Evolutionary conservation across 495 filamentous ascomycete genomes (phyloP), one percentile per base, ranked within the genome.

Genomic region (Aspergillus incahuasiensis): DNA sequence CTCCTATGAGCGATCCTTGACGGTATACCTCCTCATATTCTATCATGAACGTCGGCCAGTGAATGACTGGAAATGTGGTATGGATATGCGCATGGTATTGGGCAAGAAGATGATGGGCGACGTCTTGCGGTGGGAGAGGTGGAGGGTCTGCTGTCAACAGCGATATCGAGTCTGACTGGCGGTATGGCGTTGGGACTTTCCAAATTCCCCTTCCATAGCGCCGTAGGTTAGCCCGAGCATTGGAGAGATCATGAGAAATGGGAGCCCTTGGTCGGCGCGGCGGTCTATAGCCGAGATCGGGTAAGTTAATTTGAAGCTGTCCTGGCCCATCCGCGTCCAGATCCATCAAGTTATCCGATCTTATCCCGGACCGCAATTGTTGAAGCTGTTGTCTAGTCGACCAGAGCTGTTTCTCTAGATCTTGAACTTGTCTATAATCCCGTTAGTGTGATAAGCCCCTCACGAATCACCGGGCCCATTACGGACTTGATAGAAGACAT

Each of bases 401-500:
- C 22, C 84, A 77, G 51, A 98, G 82, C 69, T 96, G 92, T 71
- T 90, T 95, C 69, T 97, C 92, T 21, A 98, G 77, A 70, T 98
- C 94, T 71, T 98, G 94, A 3, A 97, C 90, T 76, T 97, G 94
- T 69, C 83, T 86, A 58, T 25, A 52, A 34, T 28, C 34, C 11
- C 28, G 62, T 68, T 44, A 70, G 60, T 54, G 60, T 44, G 30
- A 48, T 25, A 57, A 30, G 24, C 25, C 47, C 32, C 21, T 35
- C 39, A 49, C 24, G 48, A 47, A 48, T 35, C 53, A 42, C 54
- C 21, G 21, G 35, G 11, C 30, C 44, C 20, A 39, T 40, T 42
- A 74, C 79, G 61, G 71, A 86, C 84, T 97, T 98, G 69, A 97
- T 97, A 13, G 92, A 96, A 44, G 94, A 97, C 94, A 98, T 98